phyloP scores from a whole-genome alignment of 2,329 filamentous ascomycete species.

The Helicocarpus griseus region DNA sequence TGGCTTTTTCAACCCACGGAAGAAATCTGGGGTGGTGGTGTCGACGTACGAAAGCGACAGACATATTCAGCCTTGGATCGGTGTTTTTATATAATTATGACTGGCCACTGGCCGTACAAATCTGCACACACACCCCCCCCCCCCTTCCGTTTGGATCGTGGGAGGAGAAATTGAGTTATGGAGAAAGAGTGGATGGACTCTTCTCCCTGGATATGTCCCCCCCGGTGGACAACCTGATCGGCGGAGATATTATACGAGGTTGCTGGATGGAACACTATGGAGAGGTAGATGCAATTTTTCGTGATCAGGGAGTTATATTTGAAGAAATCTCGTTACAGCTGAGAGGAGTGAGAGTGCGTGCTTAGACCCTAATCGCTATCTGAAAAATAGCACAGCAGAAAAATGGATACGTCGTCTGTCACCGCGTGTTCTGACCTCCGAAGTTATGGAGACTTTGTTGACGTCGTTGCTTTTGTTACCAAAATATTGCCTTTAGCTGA shows the following conservation, averaged over 20 bases:
- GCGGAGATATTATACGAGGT: constrained; percentile 5
- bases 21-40: constrained; percentile 9
- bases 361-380: constrained; percentile 2
- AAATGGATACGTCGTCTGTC: constrained; percentile 1
- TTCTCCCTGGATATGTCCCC: constrained; percentile 6
- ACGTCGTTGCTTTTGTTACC: neutral
- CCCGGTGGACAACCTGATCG: constrained; percentile 3
- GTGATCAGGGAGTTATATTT: constrained; percentile 4
- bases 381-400: constrained; percentile 5
- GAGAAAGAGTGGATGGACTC: constrained; percentile 7
- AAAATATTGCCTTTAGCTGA: neutral
- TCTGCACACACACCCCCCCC: too few species aligned
- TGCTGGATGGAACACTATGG: constrained; percentile 7
- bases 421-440: constrained; percentile 1
- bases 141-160: constrained; percentile 5
- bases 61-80: constrained; percentile 12
- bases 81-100: constrained; percentile 12
- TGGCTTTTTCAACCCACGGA: constrained; percentile 15
- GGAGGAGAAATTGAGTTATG: constrained; percentile 5
- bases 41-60: constrained; percentile 9
- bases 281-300: constrained; percentile 7
- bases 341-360: constrained; percentile 1
- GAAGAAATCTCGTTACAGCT: constrained; percentile 6
- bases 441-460: neutral
- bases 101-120: constrained; percentile 9